These are phyloP conservation scores for Euphrasia confusa DNA, from an alignment of 257 asterid species.

Conservation along the genomic window DNA sequence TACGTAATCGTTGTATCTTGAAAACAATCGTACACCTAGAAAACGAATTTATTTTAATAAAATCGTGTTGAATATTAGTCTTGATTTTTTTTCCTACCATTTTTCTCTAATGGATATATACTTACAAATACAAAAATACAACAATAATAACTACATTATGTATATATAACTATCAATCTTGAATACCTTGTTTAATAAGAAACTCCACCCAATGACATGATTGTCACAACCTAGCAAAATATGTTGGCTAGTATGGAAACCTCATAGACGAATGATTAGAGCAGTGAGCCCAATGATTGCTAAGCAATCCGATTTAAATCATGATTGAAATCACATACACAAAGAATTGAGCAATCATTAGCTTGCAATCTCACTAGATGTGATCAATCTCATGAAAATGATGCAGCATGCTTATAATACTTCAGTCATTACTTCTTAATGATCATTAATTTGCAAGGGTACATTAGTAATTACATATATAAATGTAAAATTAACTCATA, in stretches of 20 bases:
- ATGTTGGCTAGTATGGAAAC: slow-evolving; percentile 19
- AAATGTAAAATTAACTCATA: too few relatives aligned
- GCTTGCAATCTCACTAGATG: slow-evolving; percentile 29
- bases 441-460: too few relatives aligned
- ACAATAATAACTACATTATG: too few relatives aligned
- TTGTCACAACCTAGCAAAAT: slow-evolving; percentile 13
- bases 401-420: slow-evolving; percentile 24
- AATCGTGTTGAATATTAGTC: too few relatives aligned
- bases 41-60: too few relatives aligned
- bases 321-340: slow-evolving; percentile 34
- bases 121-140: too few relatives aligned
- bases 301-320: slow-evolving; percentile 34
- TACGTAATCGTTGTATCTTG: too few relatives aligned
- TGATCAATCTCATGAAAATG: slow-evolving; percentile 27
- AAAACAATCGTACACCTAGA: too few relatives aligned
- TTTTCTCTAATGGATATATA: too few relatives aligned
- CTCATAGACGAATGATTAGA: slow-evolving; percentile 41
- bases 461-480: too few relatives aligned
- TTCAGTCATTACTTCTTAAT: neutral
- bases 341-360: slow-evolving; percentile 45
- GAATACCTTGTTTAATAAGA: neutral
- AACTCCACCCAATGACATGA: slow-evolving; percentile 15
- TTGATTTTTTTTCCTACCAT: too few relatives aligned
- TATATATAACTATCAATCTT: neutral
- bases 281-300: slow-evolving; percentile 50